A percentile compares a stretch with the other conserved stretches of the same genome.
These are phyloP conservation scores for Arthromyces matolae DNA, from an alignment of 768 basidiomycete species.

Conservation along the genomic window DNA sequence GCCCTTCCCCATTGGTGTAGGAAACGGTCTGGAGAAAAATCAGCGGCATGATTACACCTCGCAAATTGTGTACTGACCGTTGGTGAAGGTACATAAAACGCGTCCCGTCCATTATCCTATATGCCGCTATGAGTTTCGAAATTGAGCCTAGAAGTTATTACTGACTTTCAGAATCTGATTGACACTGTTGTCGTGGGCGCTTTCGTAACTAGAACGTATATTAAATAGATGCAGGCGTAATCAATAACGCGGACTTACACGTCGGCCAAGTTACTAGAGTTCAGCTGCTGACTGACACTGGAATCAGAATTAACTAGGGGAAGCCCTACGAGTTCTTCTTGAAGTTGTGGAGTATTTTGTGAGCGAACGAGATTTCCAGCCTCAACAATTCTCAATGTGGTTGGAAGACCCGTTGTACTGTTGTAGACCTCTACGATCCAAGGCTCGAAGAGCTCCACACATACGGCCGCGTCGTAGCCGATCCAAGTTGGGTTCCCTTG, in stretches of 20 bases:
- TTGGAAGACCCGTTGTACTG: slow-evolving; percentile 28
- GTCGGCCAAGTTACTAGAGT: slow-evolving; percentile 23
- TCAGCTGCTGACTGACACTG: slow-evolving; percentile 21
- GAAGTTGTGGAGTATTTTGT: slow-evolving; percentile 9
- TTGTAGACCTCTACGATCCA: slow-evolving; percentile 39
- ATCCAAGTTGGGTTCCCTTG: slow-evolving; percentile 29
- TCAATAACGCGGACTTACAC: slow-evolving; percentile 18
- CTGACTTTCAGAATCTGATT: slow-evolving; percentile 34
- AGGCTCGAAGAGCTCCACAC: slow-evolving; percentile 37
- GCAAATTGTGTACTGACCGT: slow-evolving; percentile 23
- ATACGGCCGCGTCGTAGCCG: slow-evolving; percentile 38
- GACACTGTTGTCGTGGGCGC: slow-evolving; percentile 34
- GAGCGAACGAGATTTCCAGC: slow-evolving; percentile 25
- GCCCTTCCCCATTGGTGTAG: slow-evolving; percentile 33
- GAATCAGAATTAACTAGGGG: slow-evolving; percentile 16
- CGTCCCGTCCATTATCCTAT: slow-evolving; percentile 37
- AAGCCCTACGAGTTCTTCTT: slow-evolving; percentile 21
- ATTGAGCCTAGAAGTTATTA: not conserved
- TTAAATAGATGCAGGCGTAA: not conserved
- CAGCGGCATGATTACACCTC: not conserved
- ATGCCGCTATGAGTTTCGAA: not conserved
- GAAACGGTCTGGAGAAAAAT: slow-evolving; percentile 35
- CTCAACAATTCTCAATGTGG: slow-evolving; percentile 28
- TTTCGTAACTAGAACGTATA: slow-evolving; percentile 20
- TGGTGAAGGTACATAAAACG: slow-evolving; percentile 38